These are phyloP conservation scores for Candolleomyces eurysporus DNA, from an alignment of 768 basidiomycete genomes.

Conservation along the genomic window DNA sequence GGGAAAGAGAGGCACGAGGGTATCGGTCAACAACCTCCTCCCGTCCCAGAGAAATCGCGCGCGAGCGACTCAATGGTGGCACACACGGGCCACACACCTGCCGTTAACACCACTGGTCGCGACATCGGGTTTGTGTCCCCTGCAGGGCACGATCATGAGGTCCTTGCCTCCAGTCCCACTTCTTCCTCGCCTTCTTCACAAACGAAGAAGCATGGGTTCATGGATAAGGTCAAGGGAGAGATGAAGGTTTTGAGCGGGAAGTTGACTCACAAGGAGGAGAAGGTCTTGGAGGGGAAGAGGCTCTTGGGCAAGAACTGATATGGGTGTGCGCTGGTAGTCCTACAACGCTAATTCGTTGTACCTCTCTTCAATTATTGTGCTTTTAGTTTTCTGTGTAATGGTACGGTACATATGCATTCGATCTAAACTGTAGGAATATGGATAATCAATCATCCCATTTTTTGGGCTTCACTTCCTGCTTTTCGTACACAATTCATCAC, in stretches of 20 bases:
- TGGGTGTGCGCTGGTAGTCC: neutral
- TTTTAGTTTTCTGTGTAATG: no score
- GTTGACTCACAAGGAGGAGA: slow-evolving; percentile 31
- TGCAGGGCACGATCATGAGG: neutral
- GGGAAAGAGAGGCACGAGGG: neutral
- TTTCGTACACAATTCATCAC: no score
- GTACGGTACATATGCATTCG: no score
- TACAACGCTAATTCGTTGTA: no score
- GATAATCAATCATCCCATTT: no score
- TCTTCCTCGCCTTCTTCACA: neutral
- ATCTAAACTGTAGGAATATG: no score
- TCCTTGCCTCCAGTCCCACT: neutral
- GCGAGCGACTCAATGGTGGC: neutral
- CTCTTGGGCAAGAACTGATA: slow-evolving; percentile 29
- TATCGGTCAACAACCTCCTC: neutral
- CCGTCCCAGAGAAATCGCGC: neutral
- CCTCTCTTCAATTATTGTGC: no score
- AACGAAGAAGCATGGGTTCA: slow-evolving; percentile 24
- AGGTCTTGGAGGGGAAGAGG: slow-evolving; percentile 35
- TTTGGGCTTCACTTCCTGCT: no score
- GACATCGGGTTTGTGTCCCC: neutral
- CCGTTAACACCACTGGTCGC: neutral
- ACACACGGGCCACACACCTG: neutral
- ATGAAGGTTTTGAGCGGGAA: slow-evolving; percentile 38
- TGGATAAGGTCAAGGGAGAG: slow-evolving; percentile 39